Percentiles rank a stretch among this genome's conserved stretches.
These are phyloP conservation scores for Eudorina sp. DNA, from an alignment of 139 green algal species.

Conservation along the genomic window DNA sequence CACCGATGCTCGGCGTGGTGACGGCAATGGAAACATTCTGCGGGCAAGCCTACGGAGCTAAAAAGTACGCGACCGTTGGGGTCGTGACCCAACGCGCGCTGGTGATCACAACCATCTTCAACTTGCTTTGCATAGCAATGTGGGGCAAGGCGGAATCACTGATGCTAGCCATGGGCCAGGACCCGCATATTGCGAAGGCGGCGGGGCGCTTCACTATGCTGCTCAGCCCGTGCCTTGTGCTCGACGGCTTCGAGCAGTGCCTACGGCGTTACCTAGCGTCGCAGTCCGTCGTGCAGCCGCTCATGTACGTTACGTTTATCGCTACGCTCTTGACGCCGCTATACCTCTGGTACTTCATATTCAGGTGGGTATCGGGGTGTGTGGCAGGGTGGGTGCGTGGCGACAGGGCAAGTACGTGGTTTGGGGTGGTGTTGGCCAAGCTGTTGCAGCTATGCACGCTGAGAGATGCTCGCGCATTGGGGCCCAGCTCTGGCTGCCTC, in stretches of 20 bases:
- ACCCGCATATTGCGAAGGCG: conserved; percentile 60
- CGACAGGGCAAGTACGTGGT: too few relatives aligned
- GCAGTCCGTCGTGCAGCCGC: conserved; percentile 66
- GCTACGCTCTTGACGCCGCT: conserved; percentile 71
- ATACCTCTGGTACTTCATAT: conserved; percentile 74
- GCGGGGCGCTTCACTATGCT: conserved; percentile 67
- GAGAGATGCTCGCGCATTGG: too few relatives aligned
- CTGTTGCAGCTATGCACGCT: too few relatives aligned
- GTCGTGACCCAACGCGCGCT: conserved; percentile 69
- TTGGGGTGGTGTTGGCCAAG: too few relatives aligned
- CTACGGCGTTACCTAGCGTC: conserved; percentile 61
- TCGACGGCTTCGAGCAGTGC: conserved; percentile 63
- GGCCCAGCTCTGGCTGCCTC: too few relatives aligned
- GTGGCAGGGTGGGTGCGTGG: neutral
- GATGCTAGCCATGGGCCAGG: conserved; percentile 68
- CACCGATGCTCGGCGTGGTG: conserved; percentile 69
- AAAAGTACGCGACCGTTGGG: conserved; percentile 60
- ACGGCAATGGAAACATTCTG: conserved; percentile 79
- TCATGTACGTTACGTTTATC: conserved; percentile 70
- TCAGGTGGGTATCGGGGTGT: conserved; percentile 37
- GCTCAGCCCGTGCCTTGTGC: conserved; percentile 50
- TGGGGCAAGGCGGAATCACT: conserved; percentile 57
- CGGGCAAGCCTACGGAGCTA: conserved; percentile 69
- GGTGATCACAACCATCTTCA: conserved; percentile 64
- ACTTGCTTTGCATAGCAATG: conserved; percentile 51